phyloP scores from a whole-genome alignment of 305 asterid genomes.

The Solanum hybrid region DNA sequence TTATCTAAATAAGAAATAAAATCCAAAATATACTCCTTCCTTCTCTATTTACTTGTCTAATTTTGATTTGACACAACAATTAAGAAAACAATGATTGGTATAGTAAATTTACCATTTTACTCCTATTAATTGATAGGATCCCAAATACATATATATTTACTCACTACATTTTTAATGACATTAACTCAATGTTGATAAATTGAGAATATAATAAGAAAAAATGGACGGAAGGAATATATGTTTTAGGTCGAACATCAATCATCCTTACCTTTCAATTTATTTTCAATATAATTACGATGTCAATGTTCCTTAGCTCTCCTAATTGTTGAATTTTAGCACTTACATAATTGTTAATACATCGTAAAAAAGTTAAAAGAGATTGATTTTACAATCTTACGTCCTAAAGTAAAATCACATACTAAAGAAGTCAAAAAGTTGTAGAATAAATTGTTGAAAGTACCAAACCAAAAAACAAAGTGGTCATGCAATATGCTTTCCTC shows the following conservation, averaged over 20 bases:
- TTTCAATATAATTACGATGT: not conserved
- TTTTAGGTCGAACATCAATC: not conserved
- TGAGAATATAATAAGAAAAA: too few species aligned
- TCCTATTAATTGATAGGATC: not conserved
- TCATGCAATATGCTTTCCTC: not conserved
- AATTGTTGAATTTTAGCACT: not conserved
- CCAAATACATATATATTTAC: not conserved
- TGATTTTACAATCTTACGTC: not conserved
- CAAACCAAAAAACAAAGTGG: not conserved
- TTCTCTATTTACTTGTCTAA: not conserved
- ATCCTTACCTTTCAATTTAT: not conserved
- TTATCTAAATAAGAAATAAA: not conserved
- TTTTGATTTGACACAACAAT: not conserved
- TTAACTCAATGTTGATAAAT: too few species aligned
- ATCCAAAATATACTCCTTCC: not conserved
- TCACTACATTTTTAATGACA: not conserved
- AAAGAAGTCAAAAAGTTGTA: not conserved
- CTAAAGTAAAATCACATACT: not conserved
- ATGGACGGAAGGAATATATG: not conserved
- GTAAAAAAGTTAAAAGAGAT: not conserved
- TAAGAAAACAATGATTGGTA: not conserved
- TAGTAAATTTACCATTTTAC: not conserved
- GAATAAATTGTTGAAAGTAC: not conserved
- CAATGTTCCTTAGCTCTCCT: not conserved
- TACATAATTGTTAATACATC: not conserved